phyloP scores from a whole-genome alignment of 306 rosid genomes.

The Inga oerstediana region DNA sequence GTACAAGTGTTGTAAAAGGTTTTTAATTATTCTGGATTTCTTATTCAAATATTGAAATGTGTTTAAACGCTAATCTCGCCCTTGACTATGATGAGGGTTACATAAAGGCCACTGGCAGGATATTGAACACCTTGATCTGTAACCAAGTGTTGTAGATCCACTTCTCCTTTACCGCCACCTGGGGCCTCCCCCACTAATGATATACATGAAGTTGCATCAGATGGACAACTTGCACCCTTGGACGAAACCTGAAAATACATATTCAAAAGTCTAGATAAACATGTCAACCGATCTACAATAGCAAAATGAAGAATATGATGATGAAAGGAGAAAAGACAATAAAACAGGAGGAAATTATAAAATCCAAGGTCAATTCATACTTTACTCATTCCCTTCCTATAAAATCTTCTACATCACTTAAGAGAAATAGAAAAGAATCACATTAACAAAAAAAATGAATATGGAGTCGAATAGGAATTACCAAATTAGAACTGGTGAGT shows the following conservation, averaged over 20 bases:
- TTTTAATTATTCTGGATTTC: too few relatives aligned
- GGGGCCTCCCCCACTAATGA: slow-evolving; percentile 60
- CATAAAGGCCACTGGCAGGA: slow-evolving; percentile 54
- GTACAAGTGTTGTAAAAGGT: too few relatives aligned
- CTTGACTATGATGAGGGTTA: too few relatives aligned
- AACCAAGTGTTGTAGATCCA: slow-evolving; percentile 48
- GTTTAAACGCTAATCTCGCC: too few relatives aligned
- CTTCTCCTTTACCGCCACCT: slow-evolving; percentile 48
- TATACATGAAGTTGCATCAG: slow-evolving; percentile 68
- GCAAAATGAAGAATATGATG: background rate
- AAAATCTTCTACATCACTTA: background rate
- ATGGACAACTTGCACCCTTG: slow-evolving; percentile 61
- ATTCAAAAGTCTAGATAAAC: slow-evolving; percentile 16
- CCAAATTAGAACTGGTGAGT: slow-evolving; percentile 45
- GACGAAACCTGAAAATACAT: slow-evolving; percentile 46
- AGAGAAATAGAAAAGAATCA: slow-evolving; percentile 6
- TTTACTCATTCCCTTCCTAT: background rate
- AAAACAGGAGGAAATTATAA: background rate
- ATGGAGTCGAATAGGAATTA: slow-evolving; percentile 16
- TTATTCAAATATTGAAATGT: too few relatives aligned
- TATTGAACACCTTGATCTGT: slow-evolving; percentile 46
- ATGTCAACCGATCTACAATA: background rate
- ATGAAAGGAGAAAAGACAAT: background rate
- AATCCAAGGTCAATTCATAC: background rate
- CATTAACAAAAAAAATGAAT: slow-evolving; percentile 14